Conservation (phyloP, 768 basidiomycete species). For the Panaeolus papilionaceus region DNA sequence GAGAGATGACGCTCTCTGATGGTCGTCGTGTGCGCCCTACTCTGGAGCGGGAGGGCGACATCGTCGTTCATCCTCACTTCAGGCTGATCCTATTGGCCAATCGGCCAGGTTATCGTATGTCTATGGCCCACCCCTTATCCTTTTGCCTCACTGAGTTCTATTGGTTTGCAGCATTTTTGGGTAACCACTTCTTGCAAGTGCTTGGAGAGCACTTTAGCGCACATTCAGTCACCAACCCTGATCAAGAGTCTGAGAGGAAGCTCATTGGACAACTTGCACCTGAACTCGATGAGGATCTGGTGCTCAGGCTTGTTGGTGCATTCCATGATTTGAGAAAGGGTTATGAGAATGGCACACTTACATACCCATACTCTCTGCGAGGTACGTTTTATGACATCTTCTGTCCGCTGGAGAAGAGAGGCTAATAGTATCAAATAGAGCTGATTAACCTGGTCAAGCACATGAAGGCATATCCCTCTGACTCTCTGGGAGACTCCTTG, state of each 20-base stretch:
- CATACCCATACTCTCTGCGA: constrained; percentile 73
- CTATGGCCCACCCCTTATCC: background rate
- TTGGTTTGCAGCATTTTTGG: constrained; percentile 61
- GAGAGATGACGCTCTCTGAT: constrained; percentile 68
- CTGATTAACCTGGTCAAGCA: constrained; percentile 71
- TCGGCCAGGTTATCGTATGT: constrained; percentile 70
- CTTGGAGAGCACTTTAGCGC: constrained; percentile 73
- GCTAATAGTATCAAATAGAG: constrained; percentile 35
- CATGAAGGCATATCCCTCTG: constrained; percentile 64
- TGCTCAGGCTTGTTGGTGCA: constrained; percentile 62
- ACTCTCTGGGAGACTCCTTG: constrained; percentile 61
- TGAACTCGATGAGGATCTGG: constrained; percentile 57
- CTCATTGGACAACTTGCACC: constrained; percentile 68
- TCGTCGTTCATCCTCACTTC: constrained; percentile 69
- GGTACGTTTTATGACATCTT: constrained; percentile 40
- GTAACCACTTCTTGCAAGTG: constrained; percentile 76
- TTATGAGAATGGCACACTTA: constrained; percentile 62
- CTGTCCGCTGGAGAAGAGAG: background rate
- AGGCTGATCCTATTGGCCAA: constrained; percentile 69
- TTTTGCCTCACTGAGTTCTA: background rate
- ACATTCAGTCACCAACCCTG: constrained; percentile 71
- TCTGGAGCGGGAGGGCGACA: constrained; percentile 56
- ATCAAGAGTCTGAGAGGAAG: constrained; percentile 66
- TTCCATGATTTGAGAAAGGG: constrained; percentile 68
- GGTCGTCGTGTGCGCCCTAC: constrained; percentile 59